Conservation (phyloP, 805 yeast species). For the Komagataella pastoris region DNA sequence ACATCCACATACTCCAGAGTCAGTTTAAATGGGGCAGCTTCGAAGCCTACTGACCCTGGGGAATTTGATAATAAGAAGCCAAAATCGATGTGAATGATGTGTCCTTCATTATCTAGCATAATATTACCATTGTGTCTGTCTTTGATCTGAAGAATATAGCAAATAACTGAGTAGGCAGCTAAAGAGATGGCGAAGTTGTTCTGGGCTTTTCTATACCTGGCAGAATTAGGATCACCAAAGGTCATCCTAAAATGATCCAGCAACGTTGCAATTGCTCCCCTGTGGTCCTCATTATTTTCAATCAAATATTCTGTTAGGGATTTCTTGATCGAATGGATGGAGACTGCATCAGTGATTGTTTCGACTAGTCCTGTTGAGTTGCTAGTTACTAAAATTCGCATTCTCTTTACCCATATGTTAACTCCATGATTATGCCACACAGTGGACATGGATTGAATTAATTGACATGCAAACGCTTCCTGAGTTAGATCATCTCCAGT, state of each 20-base stretch:
- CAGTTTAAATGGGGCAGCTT: conserved; percentile 92
- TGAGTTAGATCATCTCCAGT: conserved; percentile 94
- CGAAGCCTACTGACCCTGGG: conserved; percentile 96
- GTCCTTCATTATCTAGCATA: conserved; percentile 94
- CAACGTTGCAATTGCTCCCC: conserved; percentile 57
- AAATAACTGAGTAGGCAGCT: conserved; percentile 86
- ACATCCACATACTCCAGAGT: conserved; percentile 83
- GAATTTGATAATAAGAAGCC: conserved; percentile 88
- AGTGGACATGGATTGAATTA: conserved; percentile 75
- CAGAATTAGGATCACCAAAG: conserved; percentile 51
- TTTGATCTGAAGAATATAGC: conserved; percentile 82
- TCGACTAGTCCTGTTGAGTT: conserved; percentile 88
- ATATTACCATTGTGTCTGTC: conserved; percentile 97
- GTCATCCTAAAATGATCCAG: conserved; percentile 67
- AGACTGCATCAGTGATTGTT: conserved; percentile 88
- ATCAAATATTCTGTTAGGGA: conserved; percentile 70
- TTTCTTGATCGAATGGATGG: conserved; percentile 89
- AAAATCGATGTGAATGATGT: conserved; percentile 88
- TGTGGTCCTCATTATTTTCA: conserved; percentile 52
- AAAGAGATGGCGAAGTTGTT: conserved; percentile 74
- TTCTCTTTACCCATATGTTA: conserved; percentile 82
- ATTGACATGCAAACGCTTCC: conserved; percentile 95
- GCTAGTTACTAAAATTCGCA: conserved; percentile 87
- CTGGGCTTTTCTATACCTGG: conserved; percentile 60
- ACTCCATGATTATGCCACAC: conserved; percentile 66